Percentiles rank a stretch among this genome's conserved stretches.
Conservation (phyloP, 495 filamentous ascomycete genomes). For the Podospora comata region DNA sequence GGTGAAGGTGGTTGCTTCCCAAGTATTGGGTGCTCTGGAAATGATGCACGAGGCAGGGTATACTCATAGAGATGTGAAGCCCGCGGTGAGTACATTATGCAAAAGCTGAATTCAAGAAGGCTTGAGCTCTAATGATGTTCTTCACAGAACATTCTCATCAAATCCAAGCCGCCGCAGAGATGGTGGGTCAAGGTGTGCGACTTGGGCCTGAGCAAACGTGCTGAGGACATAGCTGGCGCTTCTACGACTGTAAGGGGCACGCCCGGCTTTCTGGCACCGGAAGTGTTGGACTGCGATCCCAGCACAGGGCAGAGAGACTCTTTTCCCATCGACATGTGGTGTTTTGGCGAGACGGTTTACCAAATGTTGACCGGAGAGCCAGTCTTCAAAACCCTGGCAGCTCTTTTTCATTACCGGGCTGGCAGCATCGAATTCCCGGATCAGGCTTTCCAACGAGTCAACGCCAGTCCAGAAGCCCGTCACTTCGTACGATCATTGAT, state of each 20-base stretch:
- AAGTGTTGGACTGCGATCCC: conserved; percentile 25
- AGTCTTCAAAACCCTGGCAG: not conserved
- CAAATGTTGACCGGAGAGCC: conserved; percentile 3
- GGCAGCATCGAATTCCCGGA: not conserved
- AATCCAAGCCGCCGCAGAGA: conserved; percentile 9
- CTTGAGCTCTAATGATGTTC: not conserved
- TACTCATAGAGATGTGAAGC: conserved; percentile 51
- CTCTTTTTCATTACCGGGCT: not conserved
- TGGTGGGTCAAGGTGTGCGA: conserved; percentile 50
- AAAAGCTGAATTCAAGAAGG: not conserved
- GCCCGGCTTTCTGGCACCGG: conserved; percentile 39
- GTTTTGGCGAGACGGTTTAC: conserved; percentile 12
- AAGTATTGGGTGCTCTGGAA: conserved; percentile 44
- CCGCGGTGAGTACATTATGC: not conserved
- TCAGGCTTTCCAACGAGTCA: not conserved
- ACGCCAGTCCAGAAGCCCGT: not conserved
- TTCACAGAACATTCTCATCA: conserved; percentile 13
- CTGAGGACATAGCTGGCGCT: conserved; percentile 26
- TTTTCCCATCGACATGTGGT: conserved; percentile 13
- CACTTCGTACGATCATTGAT: not conserved
- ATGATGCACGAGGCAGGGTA: conserved; percentile 50
- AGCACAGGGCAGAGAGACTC: conserved; percentile 1
- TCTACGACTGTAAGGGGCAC: conserved; percentile 34
- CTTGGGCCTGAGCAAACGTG: conserved; percentile 46
- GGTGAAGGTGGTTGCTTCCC: conserved; percentile 35